These are phyloP conservation scores for Fistulifera pelliculosa DNA, from an alignment of 108 stramenopile genomes.

Conservation along the genomic window DNA sequence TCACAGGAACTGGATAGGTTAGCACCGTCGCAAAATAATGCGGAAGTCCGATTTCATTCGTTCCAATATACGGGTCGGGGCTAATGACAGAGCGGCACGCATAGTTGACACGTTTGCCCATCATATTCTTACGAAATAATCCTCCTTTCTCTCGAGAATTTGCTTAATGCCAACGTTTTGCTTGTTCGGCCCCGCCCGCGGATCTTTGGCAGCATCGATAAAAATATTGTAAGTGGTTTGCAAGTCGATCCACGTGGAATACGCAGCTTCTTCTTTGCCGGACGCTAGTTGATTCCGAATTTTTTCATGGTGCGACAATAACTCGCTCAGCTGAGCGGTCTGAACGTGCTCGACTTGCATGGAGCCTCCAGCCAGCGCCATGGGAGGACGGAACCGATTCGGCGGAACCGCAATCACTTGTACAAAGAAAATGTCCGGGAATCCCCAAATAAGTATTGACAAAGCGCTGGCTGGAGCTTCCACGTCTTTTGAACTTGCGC, in stretches of 20 bases:
- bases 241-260: conserved; percentile 87
- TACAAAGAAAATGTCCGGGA: conserved; percentile 70
- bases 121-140: conserved; percentile 98
- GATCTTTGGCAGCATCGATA: conserved; percentile 93
- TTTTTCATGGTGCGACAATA: conserved; percentile 65
- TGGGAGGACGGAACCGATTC: conserved; percentile 92
- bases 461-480: conserved; percentile 56
- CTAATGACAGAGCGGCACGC: conserved; percentile 96
- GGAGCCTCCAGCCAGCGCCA: conserved; percentile 59
- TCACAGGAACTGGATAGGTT: conserved; percentile 94
- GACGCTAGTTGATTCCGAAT: conserved; percentile 49
- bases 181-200: conserved; percentile 33
- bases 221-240: conserved; percentile 93
- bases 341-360: conserved; percentile 94
- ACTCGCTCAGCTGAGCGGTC: conserved; percentile 78
- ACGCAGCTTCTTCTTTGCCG: conserved; percentile 34
- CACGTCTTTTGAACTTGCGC: conserved; percentile 87
- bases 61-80: conserved; percentile 96
- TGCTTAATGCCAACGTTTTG: conserved; percentile 83
- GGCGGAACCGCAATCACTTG: conserved; percentile 89
- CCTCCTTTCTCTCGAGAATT: conserved; percentile 97
- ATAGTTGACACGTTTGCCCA: conserved; percentile 99
- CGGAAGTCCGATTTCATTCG: conserved; percentile 98
- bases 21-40: conserved; percentile 90
- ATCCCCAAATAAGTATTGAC: conserved; percentile 66